Conservation (phyloP, 2,329 filamentous ascomycete genomes). For the Westerdykella aurantiaca region DNA sequence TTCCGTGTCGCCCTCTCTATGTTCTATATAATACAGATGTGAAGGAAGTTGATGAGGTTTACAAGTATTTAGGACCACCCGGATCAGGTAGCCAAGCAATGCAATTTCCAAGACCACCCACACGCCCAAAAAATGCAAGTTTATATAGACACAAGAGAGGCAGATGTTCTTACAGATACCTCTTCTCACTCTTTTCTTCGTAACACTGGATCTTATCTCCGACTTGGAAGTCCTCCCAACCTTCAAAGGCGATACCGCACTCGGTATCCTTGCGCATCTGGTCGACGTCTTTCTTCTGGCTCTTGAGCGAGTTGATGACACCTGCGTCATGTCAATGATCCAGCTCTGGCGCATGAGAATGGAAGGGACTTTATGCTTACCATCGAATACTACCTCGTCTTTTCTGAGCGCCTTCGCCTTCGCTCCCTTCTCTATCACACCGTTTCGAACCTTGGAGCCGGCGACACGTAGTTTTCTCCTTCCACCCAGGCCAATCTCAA, state of each 20-base stretch:
- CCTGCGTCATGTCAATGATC: slow-evolving; percentile 48
- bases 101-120: too few species aligned
- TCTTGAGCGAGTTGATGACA: slow-evolving; percentile 73
- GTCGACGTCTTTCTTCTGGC: slow-evolving; percentile 82
- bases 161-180: slow-evolving; percentile 42
- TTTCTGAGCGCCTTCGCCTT: slow-evolving; percentile 67
- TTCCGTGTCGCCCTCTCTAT: too few species aligned
- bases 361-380: slow-evolving; percentile 51
- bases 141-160: neutral
- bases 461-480: slow-evolving; percentile 69
- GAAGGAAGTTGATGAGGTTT: too few species aligned
- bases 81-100: too few species aligned
- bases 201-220: slow-evolving; percentile 88
- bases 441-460: slow-evolving; percentile 82
- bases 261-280: slow-evolving; percentile 92
- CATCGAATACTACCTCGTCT: slow-evolving; percentile 70
- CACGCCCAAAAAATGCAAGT: too few species aligned
- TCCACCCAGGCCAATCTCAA: slow-evolving; percentile 74
- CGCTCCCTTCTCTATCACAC: slow-evolving; percentile 57
- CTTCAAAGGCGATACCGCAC: slow-evolving; percentile 80
- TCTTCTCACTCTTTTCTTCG: slow-evolving; percentile 70
- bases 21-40: too few species aligned
- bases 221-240: slow-evolving; percentile 68
- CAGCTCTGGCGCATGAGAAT: neutral
- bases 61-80: too few species aligned